Evolutionary conservation across 2,329 filamentous ascomycete genomes (phyloP), one percentile per base, ranked within the genome.

Genomic region (Huntiella bhutanensis): DNA sequence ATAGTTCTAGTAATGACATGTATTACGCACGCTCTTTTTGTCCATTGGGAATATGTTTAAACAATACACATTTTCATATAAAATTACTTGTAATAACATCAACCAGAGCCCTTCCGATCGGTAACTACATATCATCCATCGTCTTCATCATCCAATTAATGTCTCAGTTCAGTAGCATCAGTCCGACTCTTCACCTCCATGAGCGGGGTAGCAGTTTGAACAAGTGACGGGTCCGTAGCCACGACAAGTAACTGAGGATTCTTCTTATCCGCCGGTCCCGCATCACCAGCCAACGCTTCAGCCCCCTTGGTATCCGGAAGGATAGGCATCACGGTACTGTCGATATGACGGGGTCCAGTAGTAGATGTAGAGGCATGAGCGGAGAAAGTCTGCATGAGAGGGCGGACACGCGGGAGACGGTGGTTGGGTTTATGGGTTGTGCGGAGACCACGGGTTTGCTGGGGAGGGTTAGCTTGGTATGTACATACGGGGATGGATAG

Each of bases 331-430:
- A 73, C 58, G 51, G 68, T 62, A 56, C 62, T 65, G 60, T 77
- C 71, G 49, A 75, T 65, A 49, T 66, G 61, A 40, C 55, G 56
- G 37, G 57, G 47, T 47, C 59, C 55, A 42, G 56, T 48, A 3
- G 56, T 51, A n/a, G 59, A 53, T 3, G 64, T 60, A n/a, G 66
- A 62, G 47, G 65, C 64, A 12, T 68, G 58, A 5, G 67, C 58
- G 54, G 64, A 63, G 63, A 78, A 77, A 55, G 70, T 72, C 62
- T 79, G 75, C 74, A 79, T 78, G 47, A 78, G 61, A 36, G 73
- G 74, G 55, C 51, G 54, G 60, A 49, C 58, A 49, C 49, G 10
- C 16, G 56, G 53, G 43, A 55, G 51, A 51, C 58, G 58, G 50
- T 66, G 60, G 32, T 13, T n/a, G 17, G 65, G 67, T 45, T 67